These are phyloP conservation scores for Metschnikowia lochheadii DNA, from an alignment of 805 yeast species.

Conservation along the genomic window DNA sequence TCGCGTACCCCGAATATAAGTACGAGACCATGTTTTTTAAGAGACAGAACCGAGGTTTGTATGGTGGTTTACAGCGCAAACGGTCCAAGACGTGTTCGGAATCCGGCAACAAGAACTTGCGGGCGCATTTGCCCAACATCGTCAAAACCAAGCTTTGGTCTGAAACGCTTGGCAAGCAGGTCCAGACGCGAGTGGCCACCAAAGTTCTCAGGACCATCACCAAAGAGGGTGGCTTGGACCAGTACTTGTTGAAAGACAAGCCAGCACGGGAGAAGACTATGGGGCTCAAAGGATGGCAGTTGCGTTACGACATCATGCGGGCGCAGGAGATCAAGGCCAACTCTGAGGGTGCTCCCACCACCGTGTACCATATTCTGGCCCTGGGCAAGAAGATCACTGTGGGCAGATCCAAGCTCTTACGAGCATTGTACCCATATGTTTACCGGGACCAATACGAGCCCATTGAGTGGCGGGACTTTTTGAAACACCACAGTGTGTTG, in stretches of 20 bases:
- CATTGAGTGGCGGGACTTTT: constrained; percentile 46
- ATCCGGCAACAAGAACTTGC: constrained; percentile 64
- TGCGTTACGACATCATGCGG: constrained; percentile 69
- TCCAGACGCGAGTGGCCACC: constrained; percentile 65
- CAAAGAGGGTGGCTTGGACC: constrained; percentile 93
- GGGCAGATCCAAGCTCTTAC: constrained; percentile 63
- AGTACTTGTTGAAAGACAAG: constrained; percentile 79
- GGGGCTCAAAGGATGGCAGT: constrained; percentile 89
- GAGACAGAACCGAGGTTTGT: constrained; percentile 82
- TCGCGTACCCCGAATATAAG: constrained; percentile 32
- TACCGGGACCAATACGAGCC: constrained; percentile 41
- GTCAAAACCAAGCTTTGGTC: constrained; percentile 78
- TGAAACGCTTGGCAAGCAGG: constrained; percentile 57
- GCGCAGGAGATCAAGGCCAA: constrained; percentile 36
- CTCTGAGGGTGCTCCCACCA: constrained; percentile 28
- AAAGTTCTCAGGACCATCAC: constrained; percentile 82
- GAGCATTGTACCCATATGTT: constrained; percentile 50
- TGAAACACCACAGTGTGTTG: constrained; percentile 39
- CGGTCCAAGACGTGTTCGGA: constrained; percentile 79
- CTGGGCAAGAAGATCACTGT: constrained; percentile 47
- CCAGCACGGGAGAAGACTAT: constrained; percentile 87
- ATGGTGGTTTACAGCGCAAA: constrained; percentile 80
- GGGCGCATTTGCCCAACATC: constrained; percentile 80
- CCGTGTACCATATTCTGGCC: constrained; percentile 46
- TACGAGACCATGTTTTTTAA: constrained; percentile 76